Evolutionary conservation across 163 green algal genomes (phyloP).

Genomic region (Scenedesmus sp.): DNA sequence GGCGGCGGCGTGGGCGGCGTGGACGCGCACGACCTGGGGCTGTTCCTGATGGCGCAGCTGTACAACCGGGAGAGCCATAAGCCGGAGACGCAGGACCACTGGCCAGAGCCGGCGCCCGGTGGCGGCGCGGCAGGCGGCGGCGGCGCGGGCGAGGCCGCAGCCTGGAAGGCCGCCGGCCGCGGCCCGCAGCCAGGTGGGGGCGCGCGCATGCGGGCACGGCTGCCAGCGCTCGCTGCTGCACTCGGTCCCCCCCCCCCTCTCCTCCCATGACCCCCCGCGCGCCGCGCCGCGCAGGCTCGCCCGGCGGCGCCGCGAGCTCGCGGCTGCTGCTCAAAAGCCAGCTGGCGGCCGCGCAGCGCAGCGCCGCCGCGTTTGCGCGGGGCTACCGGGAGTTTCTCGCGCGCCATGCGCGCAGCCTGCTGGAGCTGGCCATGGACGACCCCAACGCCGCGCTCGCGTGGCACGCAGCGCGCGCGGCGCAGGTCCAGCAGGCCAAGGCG

Average conservation of each 20-base stretch:
- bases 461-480: slow-evolving; percentile 33
- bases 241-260: too few relatives aligned
- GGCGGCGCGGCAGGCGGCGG: neutral
- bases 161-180: too few relatives aligned
- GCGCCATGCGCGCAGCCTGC: slow-evolving; percentile 58
- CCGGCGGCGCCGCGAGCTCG: slow-evolving; percentile 8
- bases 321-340: slow-evolving; percentile 62
- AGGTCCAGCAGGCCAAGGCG: slow-evolving; percentile 40
- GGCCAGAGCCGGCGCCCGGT: slow-evolving; percentile 54
- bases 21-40: slow-evolving; percentile 62
- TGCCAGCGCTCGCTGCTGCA: too few relatives aligned
- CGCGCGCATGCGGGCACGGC: too few relatives aligned
- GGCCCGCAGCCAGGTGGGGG: too few relatives aligned
- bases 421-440: slow-evolving; percentile 61
- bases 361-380: slow-evolving; percentile 61
- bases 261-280: too few relatives aligned
- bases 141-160: too few relatives aligned
- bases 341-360: slow-evolving; percentile 74
- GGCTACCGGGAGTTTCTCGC: slow-evolving; percentile 76
- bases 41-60: slow-evolving; percentile 81
- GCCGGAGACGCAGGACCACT: slow-evolving; percentile 77
- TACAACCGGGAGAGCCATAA: slow-evolving; percentile 72
- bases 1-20: neutral
- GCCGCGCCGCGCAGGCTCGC: slow-evolving; percentile 23
- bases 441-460: slow-evolving; percentile 23